phyloP scores from a whole-genome alignment of 2,329 filamentous ascomycete species.

The Ceratocystis huliohia region DNA sequence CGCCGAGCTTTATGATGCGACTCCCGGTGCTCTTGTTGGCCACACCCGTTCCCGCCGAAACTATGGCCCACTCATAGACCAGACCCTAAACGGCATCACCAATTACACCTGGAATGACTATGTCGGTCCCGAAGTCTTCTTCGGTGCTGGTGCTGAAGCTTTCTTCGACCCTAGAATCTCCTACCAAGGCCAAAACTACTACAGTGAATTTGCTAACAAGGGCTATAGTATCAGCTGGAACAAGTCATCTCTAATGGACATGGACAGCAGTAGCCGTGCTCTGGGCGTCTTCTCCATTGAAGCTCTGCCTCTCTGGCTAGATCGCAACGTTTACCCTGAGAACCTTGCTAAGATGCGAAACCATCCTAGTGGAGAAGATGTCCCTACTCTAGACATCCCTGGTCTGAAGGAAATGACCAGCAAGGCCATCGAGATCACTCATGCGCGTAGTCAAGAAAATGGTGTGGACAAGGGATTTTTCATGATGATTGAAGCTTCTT shows the following conservation, averaged over 20 bases:
- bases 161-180: constrained; percentile 43
- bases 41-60: constrained; percentile 59
- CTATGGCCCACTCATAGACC: constrained; percentile 62
- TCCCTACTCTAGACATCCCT: constrained; percentile 60
- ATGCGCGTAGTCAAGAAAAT: constrained; percentile 37
- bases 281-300: constrained; percentile 66
- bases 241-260: constrained; percentile 53
- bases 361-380: constrained; percentile 52
- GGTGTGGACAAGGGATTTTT: constrained; percentile 60
- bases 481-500: constrained; percentile 76
- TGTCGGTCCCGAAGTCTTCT: constrained; percentile 65
- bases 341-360: constrained; percentile 56
- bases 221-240: constrained; percentile 62
- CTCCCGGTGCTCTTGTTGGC: constrained; percentile 59
- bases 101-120: constrained; percentile 74
- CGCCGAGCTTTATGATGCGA: constrained; percentile 71
- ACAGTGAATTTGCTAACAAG: constrained; percentile 58
- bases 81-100: constrained; percentile 59
- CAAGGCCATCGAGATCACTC: constrained; percentile 71
- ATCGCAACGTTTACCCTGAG: constrained; percentile 65
- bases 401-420: constrained; percentile 82
- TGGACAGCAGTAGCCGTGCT: constrained; percentile 47
- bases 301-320: constrained; percentile 73
- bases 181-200: constrained; percentile 63
- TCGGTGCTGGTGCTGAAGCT: constrained; percentile 72